phyloP scores from a whole-genome alignment of 768 basidiomycete genomes.

The Collybia mongolica region DNA sequence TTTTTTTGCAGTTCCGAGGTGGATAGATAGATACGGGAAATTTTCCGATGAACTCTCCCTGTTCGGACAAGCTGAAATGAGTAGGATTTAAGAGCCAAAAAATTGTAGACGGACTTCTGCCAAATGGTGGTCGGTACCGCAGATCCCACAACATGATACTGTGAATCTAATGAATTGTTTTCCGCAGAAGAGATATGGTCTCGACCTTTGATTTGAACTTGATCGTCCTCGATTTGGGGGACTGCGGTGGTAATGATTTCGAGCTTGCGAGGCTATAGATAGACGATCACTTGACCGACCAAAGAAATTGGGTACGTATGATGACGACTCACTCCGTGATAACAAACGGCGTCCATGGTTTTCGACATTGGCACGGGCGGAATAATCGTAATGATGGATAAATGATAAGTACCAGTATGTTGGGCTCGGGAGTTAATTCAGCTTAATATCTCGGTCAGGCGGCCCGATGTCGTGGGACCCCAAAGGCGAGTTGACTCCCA shows the following conservation, averaged over 20 bases:
- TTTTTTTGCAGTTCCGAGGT: background rate
- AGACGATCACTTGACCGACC: background rate
- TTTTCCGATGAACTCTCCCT: conserved; percentile 68
- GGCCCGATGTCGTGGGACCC: no score
- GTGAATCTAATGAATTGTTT: conserved; percentile 8
- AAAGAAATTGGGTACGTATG: background rate
- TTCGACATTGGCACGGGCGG: conserved; percentile 8
- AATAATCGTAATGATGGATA: background rate
- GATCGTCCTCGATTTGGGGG: conserved; percentile 50
- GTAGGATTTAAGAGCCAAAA: background rate
- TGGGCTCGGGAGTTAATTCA: background rate
- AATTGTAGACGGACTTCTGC: conserved; percentile 41
- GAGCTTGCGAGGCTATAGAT: conserved; percentile 43
- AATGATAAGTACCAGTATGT: background rate
- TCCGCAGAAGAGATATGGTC: background rate
- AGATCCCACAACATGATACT: conserved; percentile 48
- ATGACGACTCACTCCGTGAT: conserved; percentile 49
- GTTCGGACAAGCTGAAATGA: conserved; percentile 25
- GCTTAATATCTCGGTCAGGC: background rate
- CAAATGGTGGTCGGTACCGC: conserved; percentile 60
- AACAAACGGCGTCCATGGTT: conserved; percentile 76
- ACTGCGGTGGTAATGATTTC: conserved; percentile 51
- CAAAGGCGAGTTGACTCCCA: no score
- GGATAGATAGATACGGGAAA: conserved; percentile 51
- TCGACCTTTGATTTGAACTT: conserved; percentile 61